Percentiles rank a stretch among this genome's conserved stretches.
These are phyloP conservation scores for Macroventuria anomochaeta DNA, from an alignment of 2,329 filamentous ascomycete genomes.

Conservation along the genomic window DNA sequence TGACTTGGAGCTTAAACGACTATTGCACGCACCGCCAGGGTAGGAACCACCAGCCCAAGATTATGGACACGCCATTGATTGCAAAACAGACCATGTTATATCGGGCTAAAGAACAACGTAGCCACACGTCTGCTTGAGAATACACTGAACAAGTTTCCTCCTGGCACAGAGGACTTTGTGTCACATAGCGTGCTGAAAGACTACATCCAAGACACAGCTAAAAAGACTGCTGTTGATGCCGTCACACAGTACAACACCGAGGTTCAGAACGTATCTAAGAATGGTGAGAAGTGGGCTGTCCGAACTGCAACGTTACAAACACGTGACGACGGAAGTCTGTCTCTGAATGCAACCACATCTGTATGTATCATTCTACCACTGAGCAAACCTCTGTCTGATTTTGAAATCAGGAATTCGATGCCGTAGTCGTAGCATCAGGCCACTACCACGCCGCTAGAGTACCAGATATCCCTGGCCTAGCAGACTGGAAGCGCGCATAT, in stretches of 20 bases:
- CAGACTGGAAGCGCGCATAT: constrained; percentile 55
- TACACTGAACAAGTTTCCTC: constrained; percentile 62
- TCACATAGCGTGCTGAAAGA: constrained; percentile 62
- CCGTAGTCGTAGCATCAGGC: constrained; percentile 61
- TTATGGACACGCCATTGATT: not conserved
- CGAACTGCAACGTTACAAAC: constrained; percentile 54
- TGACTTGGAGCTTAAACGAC: constrained; percentile 21
- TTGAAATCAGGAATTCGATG: constrained; percentile 52
- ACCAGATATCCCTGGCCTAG: constrained; percentile 57
- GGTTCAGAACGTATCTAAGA: constrained; percentile 62
- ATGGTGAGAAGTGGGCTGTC: constrained; percentile 59
- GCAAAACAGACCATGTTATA: constrained; percentile 57
- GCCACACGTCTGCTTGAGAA: constrained; percentile 59
- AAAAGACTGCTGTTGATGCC: constrained; percentile 57
- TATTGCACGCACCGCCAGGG: constrained; percentile 60
- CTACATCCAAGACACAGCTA: constrained; percentile 68
- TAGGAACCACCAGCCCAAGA: constrained; percentile 26
- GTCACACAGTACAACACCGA: constrained; percentile 64
- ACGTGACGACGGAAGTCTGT: constrained; percentile 21
- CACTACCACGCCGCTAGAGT: constrained; percentile 61
- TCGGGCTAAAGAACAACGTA: constrained; percentile 62
- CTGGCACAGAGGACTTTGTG: constrained; percentile 65
- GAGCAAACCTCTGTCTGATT: fast-evolving
- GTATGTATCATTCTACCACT: not conserved
- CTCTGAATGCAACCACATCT: not conserved